Evolutionary conservation across 1,139 yeast species (phyloP), one percentile per base, ranked within the genome.

Genomic region (Entelexis paramagnoliae): DNA sequence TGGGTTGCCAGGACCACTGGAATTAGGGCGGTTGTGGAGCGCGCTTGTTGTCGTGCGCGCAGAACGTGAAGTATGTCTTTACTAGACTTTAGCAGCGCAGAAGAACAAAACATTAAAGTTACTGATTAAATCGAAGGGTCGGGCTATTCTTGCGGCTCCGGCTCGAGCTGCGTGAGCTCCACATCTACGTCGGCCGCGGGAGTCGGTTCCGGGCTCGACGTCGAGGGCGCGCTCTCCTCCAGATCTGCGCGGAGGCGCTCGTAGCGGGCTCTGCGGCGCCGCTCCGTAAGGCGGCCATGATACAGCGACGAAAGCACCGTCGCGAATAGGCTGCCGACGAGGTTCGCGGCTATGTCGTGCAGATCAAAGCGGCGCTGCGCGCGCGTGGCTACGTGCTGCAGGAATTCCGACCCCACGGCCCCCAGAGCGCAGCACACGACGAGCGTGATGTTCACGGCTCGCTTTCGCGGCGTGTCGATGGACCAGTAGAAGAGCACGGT

Each of bases 401-500:
- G 61, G 43, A 77, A 64, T 62, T 80, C 85, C 66, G 80, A 80
- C 7, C 72, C 69, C 16, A 78, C 64, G 29, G 79, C 70, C 3
- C 74, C 79, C 1, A 70, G 65, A 2, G 69, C 51, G 4, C 79
- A 71, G 59, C 81, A 76, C 19, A 70, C 68, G 1, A 68, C 52
- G 17, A 74, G 60, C 1, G 83, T 76, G 43, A 75, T 55, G 46
- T 68, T 66, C 34, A 76, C 64, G 11, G 70, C 63, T 53, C 72
- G 69, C 55, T 73, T 64, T 9, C 73, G 60, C 7, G 69, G 59
- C 4, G 70, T 59, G 69, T 78, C 79, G 50, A 79, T 67, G 9
- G 78, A 63, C 69, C 78, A 77, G 68, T 77, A 80, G 61, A 80
- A 77, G 51, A 76, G 76, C 28, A 68, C 61, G 1, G 83, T 76